Evolutionary conservation across 1,284 basidiomycete genomes (phyloP), one percentile per base, ranked within the genome.

Genomic region (Wolfiporia cocos): DNA sequence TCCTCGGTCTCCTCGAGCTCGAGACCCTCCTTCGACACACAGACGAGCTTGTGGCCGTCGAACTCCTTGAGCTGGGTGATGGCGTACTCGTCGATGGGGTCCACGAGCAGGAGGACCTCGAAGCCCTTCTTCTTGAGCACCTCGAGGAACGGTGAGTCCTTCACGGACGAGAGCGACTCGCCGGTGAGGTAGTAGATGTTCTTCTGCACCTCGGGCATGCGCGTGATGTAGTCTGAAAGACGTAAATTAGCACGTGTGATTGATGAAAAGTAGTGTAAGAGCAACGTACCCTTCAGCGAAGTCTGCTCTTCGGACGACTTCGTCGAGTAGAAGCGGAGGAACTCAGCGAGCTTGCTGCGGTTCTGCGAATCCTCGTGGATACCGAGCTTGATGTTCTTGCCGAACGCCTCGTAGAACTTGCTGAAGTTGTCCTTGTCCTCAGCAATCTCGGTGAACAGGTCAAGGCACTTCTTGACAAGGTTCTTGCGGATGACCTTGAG

Each of bases 111-210:
- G 38, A 99, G 78, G 47, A 98, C 93, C 71, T 99, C 95, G 68
- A 98, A 98, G 74, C 91, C 91, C 82, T 94, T 99, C 89, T 94
- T 95, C 87, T 97, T 98, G 67, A 99, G 86, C 42, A 94, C 88
- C 74, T 99, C 95, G 48, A 99, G 83, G 94, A 99, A 99, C 29
- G 95, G 95, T 46, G 95, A 98, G 70, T 98, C 92, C 61, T 79
- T 82, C 59, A 90, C 84, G 45, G 92, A 80, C 48, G 82, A 84
- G 46, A 99, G 87, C 10, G 92, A 95, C 76, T 99, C 96, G 68
- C 96, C 95, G 48, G 95, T 99, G 58, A 99, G 86, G 79, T 95
- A 98, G 81, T 98, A 98, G 68, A 97, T 93, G 61, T 93, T 92
- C 74, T 98, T 98, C 71, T 99, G 95, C 55, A 93, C 80, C 75